phyloP scores from a whole-genome alignment of 1,284 basidiomycete genomes.

The Schizophyllum amplum region DNA sequence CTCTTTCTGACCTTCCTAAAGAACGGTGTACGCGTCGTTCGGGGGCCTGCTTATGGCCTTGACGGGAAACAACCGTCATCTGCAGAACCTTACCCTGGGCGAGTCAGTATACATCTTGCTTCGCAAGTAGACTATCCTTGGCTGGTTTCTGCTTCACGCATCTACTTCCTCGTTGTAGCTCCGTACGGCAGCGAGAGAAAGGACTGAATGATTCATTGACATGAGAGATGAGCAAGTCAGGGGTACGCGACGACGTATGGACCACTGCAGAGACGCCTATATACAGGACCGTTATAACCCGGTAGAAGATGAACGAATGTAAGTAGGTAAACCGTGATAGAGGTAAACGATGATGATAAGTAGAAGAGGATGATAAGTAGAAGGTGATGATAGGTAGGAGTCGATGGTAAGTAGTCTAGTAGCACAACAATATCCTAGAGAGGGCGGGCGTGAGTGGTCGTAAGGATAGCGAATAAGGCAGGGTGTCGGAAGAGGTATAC shows the following conservation, averaged over 20 bases:
- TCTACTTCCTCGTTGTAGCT: neutral
- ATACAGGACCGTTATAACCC: too few relatives aligned
- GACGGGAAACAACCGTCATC: conserved; percentile 88
- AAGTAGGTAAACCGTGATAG: too few relatives aligned
- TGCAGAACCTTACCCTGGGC: conserved; percentile 88
- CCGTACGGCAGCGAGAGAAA: too few relatives aligned
- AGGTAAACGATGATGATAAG: neutral
- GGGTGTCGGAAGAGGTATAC: neutral
- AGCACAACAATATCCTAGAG: neutral
- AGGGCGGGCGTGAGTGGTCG: neutral
- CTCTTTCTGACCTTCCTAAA: conserved; percentile 23
- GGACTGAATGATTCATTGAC: too few relatives aligned
- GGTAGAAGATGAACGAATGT: too few relatives aligned
- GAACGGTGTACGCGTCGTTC: conserved; percentile 93
- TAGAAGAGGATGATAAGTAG: neutral
- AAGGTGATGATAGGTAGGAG: neutral
- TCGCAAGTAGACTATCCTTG: conserved; percentile 65
- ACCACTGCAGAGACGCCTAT: too few relatives aligned
- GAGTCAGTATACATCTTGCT: conserved; percentile 90
- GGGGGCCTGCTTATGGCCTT: conserved; percentile 96
- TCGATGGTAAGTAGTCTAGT: neutral
- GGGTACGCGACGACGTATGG: too few relatives aligned
- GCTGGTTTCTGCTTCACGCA: too few relatives aligned
- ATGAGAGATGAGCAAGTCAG: too few relatives aligned
- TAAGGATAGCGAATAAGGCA: neutral